A percentile compares a stretch with the other conserved stretches of the same genome.
Evolutionary conservation across 495 filamentous ascomycete genomes (phyloP).

Genomic region (Xylaria grammica): DNA sequence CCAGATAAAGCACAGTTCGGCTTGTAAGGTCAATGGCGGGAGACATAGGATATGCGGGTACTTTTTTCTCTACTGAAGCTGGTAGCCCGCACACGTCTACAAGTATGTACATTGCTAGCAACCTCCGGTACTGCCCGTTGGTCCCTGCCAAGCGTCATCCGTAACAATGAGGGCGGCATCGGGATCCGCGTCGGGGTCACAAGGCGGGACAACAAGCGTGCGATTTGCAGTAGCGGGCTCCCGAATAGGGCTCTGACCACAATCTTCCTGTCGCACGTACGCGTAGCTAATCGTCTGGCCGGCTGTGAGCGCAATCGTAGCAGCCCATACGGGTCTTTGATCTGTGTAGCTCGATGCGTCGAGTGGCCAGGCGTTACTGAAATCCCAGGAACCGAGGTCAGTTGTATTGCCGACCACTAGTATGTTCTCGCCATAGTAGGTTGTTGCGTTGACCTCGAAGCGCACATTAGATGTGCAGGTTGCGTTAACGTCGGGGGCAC

Average conservation of each 20-base stretch:
- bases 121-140: constrained; percentile 27
- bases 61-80: no score
- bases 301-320: constrained; percentile 31
- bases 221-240: constrained; percentile 39
- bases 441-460: constrained; percentile 49
- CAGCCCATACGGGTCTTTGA: constrained; percentile 41
- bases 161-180: constrained; percentile 28
- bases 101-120: no score
- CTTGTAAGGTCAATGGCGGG: no score
- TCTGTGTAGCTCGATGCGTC: constrained; percentile 30
- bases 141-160: constrained; percentile 45
- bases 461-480: constrained; percentile 45
- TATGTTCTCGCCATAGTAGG: constrained; percentile 57
- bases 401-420: constrained; percentile 43
- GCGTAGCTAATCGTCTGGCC: constrained; percentile 41
- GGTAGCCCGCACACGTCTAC: no score
- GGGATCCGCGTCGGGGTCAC: constrained; percentile 29
- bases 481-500: constrained; percentile 42
- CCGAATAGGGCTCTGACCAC: constrained; percentile 43
- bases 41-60: no score
- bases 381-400: constrained; percentile 37
- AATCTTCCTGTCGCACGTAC: constrained; percentile 48
- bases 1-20: no score
- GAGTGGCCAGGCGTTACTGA: constrained; percentile 29
- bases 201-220: constrained; percentile 41